Base-by-base conservation (phyloP, 108 stramenopile species). In the Nitzschia sp. region DNA sequence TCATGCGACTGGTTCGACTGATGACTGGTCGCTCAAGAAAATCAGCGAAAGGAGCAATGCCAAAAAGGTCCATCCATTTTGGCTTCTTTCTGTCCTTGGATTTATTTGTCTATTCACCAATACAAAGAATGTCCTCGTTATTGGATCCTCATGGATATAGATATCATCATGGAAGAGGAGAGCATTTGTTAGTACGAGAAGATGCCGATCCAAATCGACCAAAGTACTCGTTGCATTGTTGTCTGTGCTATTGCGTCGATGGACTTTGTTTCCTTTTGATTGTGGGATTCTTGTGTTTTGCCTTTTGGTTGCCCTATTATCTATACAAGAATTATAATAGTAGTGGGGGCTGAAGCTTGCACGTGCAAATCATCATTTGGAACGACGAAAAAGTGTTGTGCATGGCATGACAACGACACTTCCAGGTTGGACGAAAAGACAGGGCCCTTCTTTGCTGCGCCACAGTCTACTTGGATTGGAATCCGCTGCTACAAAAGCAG, bases 81-180 rank as follows among this genome's bases (percentile, higher is more conserved):
- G n/a, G n/a, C n/a, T n/a, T n/a, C n/a, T n/a, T n/a, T n/a, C n/a
- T n/a, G n/a, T n/a, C n/a, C n/a, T n/a, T n/a, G n/a, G n/a, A n/a
- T n/a, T n/a, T n/a, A n/a, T n/a, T n/a, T n/a, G n/a, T n/a, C n/a
- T n/a, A n/a, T n/a, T n/a, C n/a, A n/a, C n/a, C n/a, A n/a, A n/a
- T n/a, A n/a, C n/a, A n/a, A n/a, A n/a, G n/a, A n/a, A 42, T 42
- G 38, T 42, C 38, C 9, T 9, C 9, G 9, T 42, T 42, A 42
- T 13, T 42, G 38, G 38, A 42, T 42, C 38, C 38, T 6, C 38
- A 6, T 42, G 66, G 53, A 3, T 70, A 70, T 27, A 38, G 3
- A 19, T 70, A 70, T 28, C 68, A 70, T 48, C 68, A 70, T 70
- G 68, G 68, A 34, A 46, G 33, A n/a, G 68, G 68, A 8, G 47